phyloP scores from a whole-genome alignment of 176 grass and related monocot species.

The Dendrocalamus sinicus region DNA sequence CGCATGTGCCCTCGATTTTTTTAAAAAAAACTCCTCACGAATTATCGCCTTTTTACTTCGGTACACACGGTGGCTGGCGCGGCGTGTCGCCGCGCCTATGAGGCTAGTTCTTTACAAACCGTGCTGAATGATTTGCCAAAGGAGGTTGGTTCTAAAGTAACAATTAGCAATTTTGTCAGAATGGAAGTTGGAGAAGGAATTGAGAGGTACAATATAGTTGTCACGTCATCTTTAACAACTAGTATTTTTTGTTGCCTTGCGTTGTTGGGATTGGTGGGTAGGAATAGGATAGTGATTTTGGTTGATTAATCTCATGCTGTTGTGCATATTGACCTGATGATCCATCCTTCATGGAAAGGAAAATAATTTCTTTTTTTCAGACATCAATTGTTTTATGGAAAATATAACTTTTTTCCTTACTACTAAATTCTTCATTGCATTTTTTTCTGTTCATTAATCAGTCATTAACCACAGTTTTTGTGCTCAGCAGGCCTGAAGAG shows the following conservation, averaged over 20 bases:
- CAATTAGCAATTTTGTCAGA: conserved; percentile 80
- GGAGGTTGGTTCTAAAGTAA: conserved; percentile 80
- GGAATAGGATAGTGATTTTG: not conserved
- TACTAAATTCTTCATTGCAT: not conserved
- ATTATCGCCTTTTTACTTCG: too few relatives aligned
- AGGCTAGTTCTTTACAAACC: conserved; percentile 57
- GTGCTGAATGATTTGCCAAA: conserved; percentile 88
- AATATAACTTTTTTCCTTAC: not conserved
- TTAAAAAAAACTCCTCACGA: too few relatives aligned
- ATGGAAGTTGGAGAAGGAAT: conserved; percentile 93
- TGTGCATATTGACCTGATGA: not conserved
- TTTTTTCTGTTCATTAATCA: not conserved
- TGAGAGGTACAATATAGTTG: conserved; percentile 57
- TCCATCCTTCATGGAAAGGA: not conserved
- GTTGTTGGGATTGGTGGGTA: not conserved
- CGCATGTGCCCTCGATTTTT: too few relatives aligned
- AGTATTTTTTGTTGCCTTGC: not conserved
- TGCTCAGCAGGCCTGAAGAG: conserved; percentile 35
- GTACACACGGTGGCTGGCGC: too few relatives aligned
- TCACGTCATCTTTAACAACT: not conserved
- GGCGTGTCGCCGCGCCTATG: too few relatives aligned
- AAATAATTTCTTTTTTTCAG: not conserved
- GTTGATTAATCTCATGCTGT: not conserved
- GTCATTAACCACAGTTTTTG: conserved; percentile 21
- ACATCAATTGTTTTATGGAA: not conserved